Evolutionary conservation across 1,284 basidiomycete species (phyloP), one percentile per base, ranked within the genome.

Genomic region (Cerioporus squamosus): DNA sequence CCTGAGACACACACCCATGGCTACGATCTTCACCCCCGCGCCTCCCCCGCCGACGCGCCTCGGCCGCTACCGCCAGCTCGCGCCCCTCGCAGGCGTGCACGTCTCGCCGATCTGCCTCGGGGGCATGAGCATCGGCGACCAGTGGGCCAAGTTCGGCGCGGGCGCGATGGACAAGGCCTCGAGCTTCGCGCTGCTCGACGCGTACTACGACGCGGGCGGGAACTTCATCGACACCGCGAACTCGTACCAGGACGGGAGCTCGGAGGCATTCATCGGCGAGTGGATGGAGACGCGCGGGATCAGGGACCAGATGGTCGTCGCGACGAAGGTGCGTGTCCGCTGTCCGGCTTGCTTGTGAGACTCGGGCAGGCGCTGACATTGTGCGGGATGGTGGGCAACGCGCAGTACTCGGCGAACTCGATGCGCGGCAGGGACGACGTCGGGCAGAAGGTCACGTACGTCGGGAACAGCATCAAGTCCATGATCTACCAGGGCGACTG

Each of bases 141-240:
- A 76, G 44, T 81, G 81, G 81, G 65, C 47, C 0, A 26, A 52
- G 17, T 36, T 53, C 31, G 65, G 65, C 3, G 59, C 74, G 64
- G 78, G 78, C 2, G 57, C 61, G 2, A 82, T 82, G 66, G 47
- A 62, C 49, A 67, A 70, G 61, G 66, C 70, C 44, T 17, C 53
- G 18, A 64, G 64, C 15, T 79, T 81, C 68, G 72, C 78, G 67
- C 70, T 84, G 0, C 73, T 84, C 18, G 74, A 75, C 47, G 70
- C 72, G 0, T 73, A 58, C 29, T 29, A 63, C 44, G 66, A 67
- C 53, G 74, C 70, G 3, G 78, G 76, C 15, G 81, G 84, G 17
- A 84, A 83, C 63, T 82, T 84, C 51, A 81, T 85, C 58, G 82
- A 85, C 57, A 85, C 82, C 0, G 74, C 83, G 17, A 82, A 79